Percentiles rank a stretch among this genome's conserved stretches.
Conservation (phyloP, 371 early-diverging fungal genomes). For the Choanephora cucurbitarum region DNA sequence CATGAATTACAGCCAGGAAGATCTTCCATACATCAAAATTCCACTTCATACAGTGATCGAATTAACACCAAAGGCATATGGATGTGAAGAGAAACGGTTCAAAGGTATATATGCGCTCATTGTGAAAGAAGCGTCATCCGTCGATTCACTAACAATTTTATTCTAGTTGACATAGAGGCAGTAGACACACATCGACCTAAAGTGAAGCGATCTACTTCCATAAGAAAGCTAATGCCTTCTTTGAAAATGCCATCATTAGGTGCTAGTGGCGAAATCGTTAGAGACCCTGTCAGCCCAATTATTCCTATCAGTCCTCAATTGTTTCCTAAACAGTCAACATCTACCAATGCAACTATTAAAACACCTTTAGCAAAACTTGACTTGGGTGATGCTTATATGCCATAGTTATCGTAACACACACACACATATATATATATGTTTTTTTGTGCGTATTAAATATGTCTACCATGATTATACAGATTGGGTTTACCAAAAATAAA, state of each 20-base stretch:
- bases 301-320: constrained; percentile 50
- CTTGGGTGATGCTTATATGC: constrained; percentile 13
- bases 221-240: constrained; percentile 15
- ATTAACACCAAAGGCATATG: constrained; percentile 96
- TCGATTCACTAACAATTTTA: too few relatives aligned
- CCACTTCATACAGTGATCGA: constrained; percentile 97
- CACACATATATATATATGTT: too few relatives aligned
- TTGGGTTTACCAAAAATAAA: too few relatives aligned
- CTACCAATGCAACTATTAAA: constrained; percentile 1
- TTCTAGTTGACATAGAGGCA: constrained; percentile 84
- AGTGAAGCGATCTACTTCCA: constrained; percentile 29
- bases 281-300: constrained; percentile 47
- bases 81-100: constrained; percentile 89
- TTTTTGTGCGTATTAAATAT: too few relatives aligned
- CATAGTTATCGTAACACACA: neutral
- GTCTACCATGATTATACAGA: too few relatives aligned
- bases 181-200: constrained; percentile 86
- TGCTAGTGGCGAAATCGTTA: constrained; percentile 55
- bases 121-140: too few relatives aligned
- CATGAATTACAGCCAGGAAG: constrained; percentile 87
- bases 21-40: constrained; percentile 95
- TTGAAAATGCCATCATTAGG: constrained; percentile 33
- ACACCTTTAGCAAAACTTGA: constrained; percentile 10
- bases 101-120: constrained; percentile 37
- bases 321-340: constrained; percentile 27